Percentiles rank a stretch among this genome's conserved stretches.
Conservation (phyloP, 2,329 filamentous ascomycete species). For the Pseudocercospora crystallina region DNA sequence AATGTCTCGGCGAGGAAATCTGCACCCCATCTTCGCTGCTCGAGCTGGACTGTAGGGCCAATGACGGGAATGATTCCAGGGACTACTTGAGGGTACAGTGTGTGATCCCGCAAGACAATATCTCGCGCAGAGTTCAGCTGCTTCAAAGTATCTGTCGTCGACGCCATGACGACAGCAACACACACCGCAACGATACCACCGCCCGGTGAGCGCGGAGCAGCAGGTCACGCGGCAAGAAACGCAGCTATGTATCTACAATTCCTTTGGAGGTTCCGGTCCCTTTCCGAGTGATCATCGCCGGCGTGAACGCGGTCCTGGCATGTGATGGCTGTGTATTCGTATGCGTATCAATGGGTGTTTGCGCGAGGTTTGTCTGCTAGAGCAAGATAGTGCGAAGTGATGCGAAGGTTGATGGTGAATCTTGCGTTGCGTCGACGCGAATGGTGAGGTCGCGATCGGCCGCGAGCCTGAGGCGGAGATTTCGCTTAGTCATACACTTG, state of each 20-base stretch:
- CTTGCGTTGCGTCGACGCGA: background rate
- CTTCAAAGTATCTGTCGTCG: conserved; percentile 67
- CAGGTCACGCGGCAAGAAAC: conserved; percentile 24
- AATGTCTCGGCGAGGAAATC: conserved; percentile 97
- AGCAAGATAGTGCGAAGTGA: too few species aligned
- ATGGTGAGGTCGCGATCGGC: too few species aligned
- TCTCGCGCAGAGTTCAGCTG: conserved; percentile 89
- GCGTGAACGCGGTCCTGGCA: background rate
- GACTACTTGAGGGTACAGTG: conserved; percentile 88
- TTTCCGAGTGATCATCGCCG: conserved; percentile 16
- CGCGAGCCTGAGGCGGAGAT: too few species aligned
- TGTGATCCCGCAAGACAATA: conserved; percentile 81
- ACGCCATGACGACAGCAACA: conserved; percentile 27
- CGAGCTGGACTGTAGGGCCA: conserved; percentile 68
- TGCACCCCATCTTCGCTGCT: conserved; percentile 91
- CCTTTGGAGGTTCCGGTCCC: background rate
- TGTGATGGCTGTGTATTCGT: too few species aligned
- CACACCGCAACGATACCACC: conserved; percentile 9
- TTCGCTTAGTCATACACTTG: too few species aligned
- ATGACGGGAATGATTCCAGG: conserved; percentile 92
- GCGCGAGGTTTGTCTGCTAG: too few species aligned
- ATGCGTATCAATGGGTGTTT: too few species aligned
- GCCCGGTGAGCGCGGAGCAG: conserved; percentile 6
- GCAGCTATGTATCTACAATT: conserved; percentile 29
- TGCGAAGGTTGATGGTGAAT: background rate